These are phyloP conservation scores for Chaetomiaceae sp. DNA, from an alignment of 2,329 filamentous ascomycete species.

Conservation along the genomic window DNA sequence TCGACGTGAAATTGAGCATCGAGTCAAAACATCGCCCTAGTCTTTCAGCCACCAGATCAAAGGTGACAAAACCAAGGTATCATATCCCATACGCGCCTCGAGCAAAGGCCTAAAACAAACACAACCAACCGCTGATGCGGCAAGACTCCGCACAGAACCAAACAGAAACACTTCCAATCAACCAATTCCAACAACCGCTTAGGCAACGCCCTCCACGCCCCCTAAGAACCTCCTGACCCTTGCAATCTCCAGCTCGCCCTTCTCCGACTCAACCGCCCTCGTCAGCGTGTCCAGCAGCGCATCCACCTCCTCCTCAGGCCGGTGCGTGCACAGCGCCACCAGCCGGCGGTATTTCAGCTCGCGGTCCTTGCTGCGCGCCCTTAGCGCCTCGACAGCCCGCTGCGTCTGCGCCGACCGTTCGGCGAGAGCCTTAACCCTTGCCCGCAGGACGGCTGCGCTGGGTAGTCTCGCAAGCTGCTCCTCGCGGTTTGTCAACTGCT, in stretches of 20 bases:
- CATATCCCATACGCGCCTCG: no score
- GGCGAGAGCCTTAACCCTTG: conserved; percentile 66
- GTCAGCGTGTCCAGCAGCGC: conserved; percentile 73
- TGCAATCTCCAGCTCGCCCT: conserved; percentile 67
- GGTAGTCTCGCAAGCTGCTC: conserved; percentile 44
- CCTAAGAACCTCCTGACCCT: conserved; percentile 75
- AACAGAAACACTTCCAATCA: neutral
- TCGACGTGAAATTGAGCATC: no score
- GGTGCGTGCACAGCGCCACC: conserved; percentile 79
- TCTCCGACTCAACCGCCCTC: conserved; percentile 85
- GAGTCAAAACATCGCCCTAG: no score
- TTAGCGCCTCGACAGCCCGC: conserved; percentile 64
- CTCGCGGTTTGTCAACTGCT: conserved; percentile 3
- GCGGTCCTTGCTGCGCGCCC: conserved; percentile 75
- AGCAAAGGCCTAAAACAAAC: no score
- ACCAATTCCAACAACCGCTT: conserved; percentile 3
- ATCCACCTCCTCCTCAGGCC: conserved; percentile 75
- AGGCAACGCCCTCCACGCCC: conserved; percentile 62
- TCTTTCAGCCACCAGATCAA: no score
- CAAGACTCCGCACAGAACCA: neutral
- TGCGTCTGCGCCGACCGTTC: conserved; percentile 63
- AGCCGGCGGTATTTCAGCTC: conserved; percentile 86
- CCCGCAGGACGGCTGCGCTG: conserved; percentile 56
- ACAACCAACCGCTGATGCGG: no score
- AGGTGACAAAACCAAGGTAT: no score